Evolutionary conservation across 164 flowering plant species (phyloP).

Genomic region (Magnolia sinica): DNA sequence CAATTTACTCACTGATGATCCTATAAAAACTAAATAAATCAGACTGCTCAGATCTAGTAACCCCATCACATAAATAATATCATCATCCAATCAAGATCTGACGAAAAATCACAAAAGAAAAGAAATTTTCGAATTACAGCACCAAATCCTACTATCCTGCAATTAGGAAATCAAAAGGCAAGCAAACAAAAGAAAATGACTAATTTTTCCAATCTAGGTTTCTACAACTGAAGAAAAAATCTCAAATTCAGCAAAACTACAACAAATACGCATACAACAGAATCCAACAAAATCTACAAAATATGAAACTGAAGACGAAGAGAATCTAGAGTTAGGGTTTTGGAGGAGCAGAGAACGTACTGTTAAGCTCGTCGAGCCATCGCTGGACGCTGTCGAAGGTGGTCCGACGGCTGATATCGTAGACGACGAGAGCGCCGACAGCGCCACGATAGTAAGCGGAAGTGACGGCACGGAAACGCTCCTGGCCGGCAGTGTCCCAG

Average conservation of each 20-base stretch:
- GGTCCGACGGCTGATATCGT: slow-evolving; percentile 43
- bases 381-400: slow-evolving; percentile 40
- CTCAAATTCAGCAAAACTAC: not conserved
- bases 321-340: not conserved
- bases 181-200: not conserved
- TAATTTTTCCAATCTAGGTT: not conserved
- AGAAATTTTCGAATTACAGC: not conserved
- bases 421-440: slow-evolving; percentile 49
- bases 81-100: not conserved
- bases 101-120: not conserved
- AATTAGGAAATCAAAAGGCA: too few relatives aligned
- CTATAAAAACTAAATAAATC: not conserved
- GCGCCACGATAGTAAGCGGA: slow-evolving; percentile 55
- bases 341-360: slow-evolving; percentile 19
- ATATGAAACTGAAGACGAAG: not conserved
- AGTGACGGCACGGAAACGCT: slow-evolving; percentile 47
- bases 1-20: not conserved
- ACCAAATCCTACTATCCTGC: not conserved
- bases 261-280: not conserved
- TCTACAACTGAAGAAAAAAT: too few relatives aligned
- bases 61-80: not conserved
- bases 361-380: slow-evolving; percentile 51
- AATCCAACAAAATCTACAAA: not conserved
- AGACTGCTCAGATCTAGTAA: not conserved
- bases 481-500: slow-evolving; percentile 54